A percentile compares a stretch with the other conserved stretches of the same genome.
These are phyloP conservation scores for Irpex rosettiformis DNA, from an alignment of 1,284 basidiomycete genomes.

Conservation along the genomic window DNA sequence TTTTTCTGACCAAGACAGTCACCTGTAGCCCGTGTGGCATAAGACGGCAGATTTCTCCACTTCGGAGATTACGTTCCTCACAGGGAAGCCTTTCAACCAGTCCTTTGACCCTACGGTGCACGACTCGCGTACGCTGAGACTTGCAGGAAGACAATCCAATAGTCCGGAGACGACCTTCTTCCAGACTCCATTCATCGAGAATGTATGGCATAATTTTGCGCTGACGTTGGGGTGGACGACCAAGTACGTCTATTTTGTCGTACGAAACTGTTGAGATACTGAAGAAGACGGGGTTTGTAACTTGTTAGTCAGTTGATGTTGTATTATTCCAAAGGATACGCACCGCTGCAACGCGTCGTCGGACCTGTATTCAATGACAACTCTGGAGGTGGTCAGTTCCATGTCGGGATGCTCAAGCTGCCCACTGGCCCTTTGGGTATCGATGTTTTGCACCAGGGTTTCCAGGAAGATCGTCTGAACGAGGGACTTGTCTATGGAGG, in stretches of 20 bases:
- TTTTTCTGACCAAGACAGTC: background rate
- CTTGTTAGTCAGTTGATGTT: background rate
- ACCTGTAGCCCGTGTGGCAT: background rate
- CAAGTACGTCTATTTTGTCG: background rate
- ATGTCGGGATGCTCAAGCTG: background rate
- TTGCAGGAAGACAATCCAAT: background rate
- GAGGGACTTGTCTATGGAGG: background rate
- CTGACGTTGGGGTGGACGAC: background rate
- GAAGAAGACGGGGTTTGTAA: no score
- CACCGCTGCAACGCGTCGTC: background rate
- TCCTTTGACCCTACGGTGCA: background rate
- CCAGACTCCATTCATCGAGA: background rate
- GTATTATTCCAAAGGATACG: background rate
- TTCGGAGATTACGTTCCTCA: background rate
- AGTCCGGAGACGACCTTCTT: slow-evolving; percentile 1
- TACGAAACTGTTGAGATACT: background rate
- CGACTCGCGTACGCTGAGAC: background rate
- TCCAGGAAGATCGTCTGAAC: background rate
- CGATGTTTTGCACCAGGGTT: background rate
- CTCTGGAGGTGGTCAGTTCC: slow-evolving; percentile 1
- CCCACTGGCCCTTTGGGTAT: slow-evolving; percentile 1
- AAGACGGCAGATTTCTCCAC: background rate
- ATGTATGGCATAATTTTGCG: slow-evolving; percentile 3
- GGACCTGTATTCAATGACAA: slow-evolving; percentile 1
- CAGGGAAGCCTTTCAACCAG: slow-evolving; percentile 1